Base-by-base conservation (phyloP, 1,284 basidiomycete species). In the Grifola frondosa region DNA sequence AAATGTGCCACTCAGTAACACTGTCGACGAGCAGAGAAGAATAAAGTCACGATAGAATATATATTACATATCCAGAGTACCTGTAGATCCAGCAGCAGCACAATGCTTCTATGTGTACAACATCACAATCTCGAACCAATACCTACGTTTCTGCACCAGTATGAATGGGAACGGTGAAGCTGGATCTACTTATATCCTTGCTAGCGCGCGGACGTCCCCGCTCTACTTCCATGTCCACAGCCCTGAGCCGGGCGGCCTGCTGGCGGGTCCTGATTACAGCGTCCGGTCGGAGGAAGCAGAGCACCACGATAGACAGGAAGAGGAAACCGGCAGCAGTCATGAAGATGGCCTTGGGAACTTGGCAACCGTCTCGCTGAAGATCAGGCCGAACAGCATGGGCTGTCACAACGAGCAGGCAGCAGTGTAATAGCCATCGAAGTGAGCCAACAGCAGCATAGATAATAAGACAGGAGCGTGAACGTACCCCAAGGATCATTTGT, bases 331-430 rank as follows among this genome's bases (percentile, higher is more conserved):
- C 74, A n/a, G 81, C 81, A 16, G 71, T 61, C 11, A 69, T 68
- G 57, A 88, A 89, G 40, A 89, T 78, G 3, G 81, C 71, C 62
- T 80, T 81, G 85, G 85, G 56, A 72, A 84, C 9, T 57, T 65
- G 0, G 76, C 81, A 19, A 88, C 84, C 3, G 84, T 86, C 42
- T 61, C 65, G 50, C 78, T 77, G 65, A 84, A 89, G 29, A 88
- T 65, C 41, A 83, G 37, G 7, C 81, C 85, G 54, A 89, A 89
- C 9, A 88, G 42, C 57, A 88, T 63, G 1, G 87, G 86, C 81
- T 87, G 50, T 23, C 12, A 19, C 30, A 11, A 19, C 11, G 34
- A 24, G 32, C 11, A 42, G 37, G 12, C 34, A 16, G n/a, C n/a
- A n/a, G n/a, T n/a, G n/a, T n/a, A 10, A 16, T 20, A 20, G 12